These are phyloP conservation scores for Plasmodium yoelii DNA, from an alignment of 169 alveolate species.

Conservation along the genomic window DNA sequence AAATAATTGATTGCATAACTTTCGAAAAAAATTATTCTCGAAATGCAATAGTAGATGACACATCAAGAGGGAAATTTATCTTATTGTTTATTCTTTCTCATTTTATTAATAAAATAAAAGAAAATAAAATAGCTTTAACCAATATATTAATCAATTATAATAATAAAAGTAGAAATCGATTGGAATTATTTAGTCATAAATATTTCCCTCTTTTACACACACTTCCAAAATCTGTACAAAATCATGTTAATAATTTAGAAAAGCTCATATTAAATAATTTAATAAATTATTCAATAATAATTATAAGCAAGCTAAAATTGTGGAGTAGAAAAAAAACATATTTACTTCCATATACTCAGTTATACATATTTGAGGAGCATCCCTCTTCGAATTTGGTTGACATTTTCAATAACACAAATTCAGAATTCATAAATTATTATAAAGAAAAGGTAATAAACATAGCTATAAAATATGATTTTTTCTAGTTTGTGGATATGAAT, in stretches of 20 bases:
- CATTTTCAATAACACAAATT: constrained; percentile 13
- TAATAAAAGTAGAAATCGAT: constrained; percentile 16
- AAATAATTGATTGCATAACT: constrained; percentile 46
- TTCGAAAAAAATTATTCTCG: constrained; percentile 74
- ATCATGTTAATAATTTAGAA: constrained; percentile 51
- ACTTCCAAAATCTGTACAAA: constrained; percentile 39
- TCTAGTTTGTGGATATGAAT: not conserved
- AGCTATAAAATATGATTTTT: not conserved
- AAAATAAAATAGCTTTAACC: constrained; percentile 66
- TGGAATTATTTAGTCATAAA: constrained; percentile 42
- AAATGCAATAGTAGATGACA: constrained; percentile 41
- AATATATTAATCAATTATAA: constrained; percentile 50
- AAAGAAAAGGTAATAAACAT: constrained; percentile 30
- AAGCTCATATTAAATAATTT: constrained; percentile 31
- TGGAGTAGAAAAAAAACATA: constrained; percentile 45
- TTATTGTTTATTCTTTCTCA: constrained; percentile 62
- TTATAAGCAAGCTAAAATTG: constrained; percentile 39
- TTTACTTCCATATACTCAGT: constrained; percentile 56
- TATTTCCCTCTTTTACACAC: constrained; percentile 66
- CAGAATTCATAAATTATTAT: constrained; percentile 39
- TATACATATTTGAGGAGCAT: constrained; percentile 66
- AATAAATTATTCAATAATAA: constrained; percentile 27
- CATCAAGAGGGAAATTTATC: constrained; percentile 51
- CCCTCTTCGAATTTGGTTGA: constrained; percentile 34
- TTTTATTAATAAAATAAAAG: constrained; percentile 67